phyloP scores from a whole-genome alignment of 768 basidiomycete species.

The Clathrus columnatus region DNA sequence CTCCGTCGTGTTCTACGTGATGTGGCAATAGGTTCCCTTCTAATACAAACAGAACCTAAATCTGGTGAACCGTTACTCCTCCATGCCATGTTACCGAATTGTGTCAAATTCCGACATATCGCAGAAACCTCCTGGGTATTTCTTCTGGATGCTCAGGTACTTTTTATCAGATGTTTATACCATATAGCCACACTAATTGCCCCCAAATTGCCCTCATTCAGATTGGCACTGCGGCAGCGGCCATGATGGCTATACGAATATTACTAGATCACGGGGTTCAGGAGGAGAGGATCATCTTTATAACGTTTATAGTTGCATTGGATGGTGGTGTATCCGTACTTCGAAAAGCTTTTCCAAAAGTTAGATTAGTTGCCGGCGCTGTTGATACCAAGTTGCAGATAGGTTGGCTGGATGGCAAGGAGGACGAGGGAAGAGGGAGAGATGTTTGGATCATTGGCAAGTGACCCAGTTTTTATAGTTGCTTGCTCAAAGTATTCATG shows the following conservation, averaged over 20 bases:
- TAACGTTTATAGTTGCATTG: conserved; percentile 83
- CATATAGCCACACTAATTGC: background rate
- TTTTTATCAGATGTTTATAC: background rate
- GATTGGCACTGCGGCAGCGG: conserved; percentile 90
- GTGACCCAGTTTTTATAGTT: background rate
- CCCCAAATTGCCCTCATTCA: conserved; percentile 21
- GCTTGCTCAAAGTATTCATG: conserved; percentile 2
- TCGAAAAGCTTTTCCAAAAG: conserved; percentile 71
- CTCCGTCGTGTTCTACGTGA: conserved; percentile 83
- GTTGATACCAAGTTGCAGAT: conserved; percentile 74
- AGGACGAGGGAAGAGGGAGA: conserved; percentile 41
- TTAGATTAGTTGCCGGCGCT: conserved; percentile 79
- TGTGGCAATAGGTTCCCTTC: conserved; percentile 76
- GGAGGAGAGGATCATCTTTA: conserved; percentile 79
- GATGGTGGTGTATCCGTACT: conserved; percentile 71
- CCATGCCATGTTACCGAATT: conserved; percentile 70
- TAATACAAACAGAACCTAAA: conserved; percentile 80
- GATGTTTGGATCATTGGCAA: conserved; percentile 64
- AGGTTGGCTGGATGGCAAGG: conserved; percentile 55
- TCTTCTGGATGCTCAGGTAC: conserved; percentile 80
- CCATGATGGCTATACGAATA: conserved; percentile 92
- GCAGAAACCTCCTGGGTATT: conserved; percentile 76
- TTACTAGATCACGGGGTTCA: conserved; percentile 87
- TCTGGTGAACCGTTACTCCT: conserved; percentile 86
- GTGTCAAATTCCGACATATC: conserved; percentile 52